Conservation (phyloP, 495 filamentous ascomycete species). For the Apiosordaria backusii region DNA sequence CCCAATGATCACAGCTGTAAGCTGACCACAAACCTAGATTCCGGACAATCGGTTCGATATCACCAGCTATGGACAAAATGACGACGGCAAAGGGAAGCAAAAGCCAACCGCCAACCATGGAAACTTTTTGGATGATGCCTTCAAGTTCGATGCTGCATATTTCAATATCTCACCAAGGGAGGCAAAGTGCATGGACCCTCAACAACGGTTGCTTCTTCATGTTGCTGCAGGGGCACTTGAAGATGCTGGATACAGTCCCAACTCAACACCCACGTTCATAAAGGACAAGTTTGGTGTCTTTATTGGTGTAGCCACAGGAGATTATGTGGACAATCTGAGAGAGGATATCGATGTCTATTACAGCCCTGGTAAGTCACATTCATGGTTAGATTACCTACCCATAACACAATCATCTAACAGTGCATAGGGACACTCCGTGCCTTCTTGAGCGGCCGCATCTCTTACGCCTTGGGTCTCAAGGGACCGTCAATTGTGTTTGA, state of each 20-base stretch:
- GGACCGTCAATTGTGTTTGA: slow-evolving; percentile 54
- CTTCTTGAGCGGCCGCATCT: slow-evolving; percentile 30
- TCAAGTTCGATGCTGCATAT: slow-evolving; percentile 45
- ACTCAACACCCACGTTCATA: slow-evolving; percentile 15
- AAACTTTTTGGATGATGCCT: slow-evolving; percentile 17
- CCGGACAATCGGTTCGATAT: not conserved
- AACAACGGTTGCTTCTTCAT: slow-evolving; percentile 38
- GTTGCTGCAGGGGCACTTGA: slow-evolving; percentile 40
- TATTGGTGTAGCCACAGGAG: slow-evolving; percentile 14
- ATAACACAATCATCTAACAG: no score
- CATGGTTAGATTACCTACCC: no score
- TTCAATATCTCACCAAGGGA: slow-evolving; percentile 45
- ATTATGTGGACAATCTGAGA: slow-evolving; percentile 21
- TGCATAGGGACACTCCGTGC: slow-evolving; percentile 19
- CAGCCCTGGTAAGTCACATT: slow-evolving; percentile 15
- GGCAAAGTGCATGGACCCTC: slow-evolving; percentile 44
- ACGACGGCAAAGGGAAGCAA: not conserved
- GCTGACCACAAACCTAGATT: not conserved
- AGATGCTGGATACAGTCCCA: slow-evolving; percentile 34
- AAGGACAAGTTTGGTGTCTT: slow-evolving; percentile 13
- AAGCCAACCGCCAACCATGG: not conserved
- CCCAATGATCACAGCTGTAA: not conserved
- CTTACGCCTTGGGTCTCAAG: slow-evolving; percentile 51
- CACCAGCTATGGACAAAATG: not conserved
- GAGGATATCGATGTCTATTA: slow-evolving; percentile 20